phyloP scores from a whole-genome alignment of 352 stramenopile genomes.

The Phytopythium delawarense region DNA sequence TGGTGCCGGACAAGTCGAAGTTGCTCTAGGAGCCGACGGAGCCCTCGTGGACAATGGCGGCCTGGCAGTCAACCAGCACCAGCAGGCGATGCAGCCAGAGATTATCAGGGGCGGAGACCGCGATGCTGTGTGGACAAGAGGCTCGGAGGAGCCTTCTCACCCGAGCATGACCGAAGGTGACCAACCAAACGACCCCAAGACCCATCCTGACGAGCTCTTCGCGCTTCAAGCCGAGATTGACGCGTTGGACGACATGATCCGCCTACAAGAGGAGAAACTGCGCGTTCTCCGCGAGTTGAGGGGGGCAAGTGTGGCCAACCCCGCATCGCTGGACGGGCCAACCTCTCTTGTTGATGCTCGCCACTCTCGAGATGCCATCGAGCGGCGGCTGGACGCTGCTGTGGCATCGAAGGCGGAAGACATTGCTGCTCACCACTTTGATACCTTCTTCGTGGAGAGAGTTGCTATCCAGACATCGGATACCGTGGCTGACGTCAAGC shows the following conservation, averaged over 20 bases:
- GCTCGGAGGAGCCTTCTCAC: neutral
- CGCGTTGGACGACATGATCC: slow-evolving; percentile 34
- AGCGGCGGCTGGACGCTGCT: slow-evolving; percentile 18
- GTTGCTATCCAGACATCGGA: slow-evolving; percentile 6
- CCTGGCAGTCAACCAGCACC: neutral
- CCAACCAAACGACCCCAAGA: too few species aligned
- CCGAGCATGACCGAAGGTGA: too few species aligned
- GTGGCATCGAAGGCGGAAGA: slow-evolving; percentile 1
- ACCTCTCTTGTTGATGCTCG: neutral
- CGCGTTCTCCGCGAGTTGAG: slow-evolving; percentile 27
- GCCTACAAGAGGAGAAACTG: slow-evolving; percentile 38
- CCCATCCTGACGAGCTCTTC: slow-evolving; percentile 1
- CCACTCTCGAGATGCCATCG: slow-evolving; percentile 11
- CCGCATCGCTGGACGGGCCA: neutral
- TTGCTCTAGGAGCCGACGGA: slow-evolving; percentile 12
- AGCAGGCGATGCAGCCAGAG: neutral
- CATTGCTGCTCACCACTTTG: slow-evolving; percentile 16
- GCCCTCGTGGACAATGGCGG: neutral
- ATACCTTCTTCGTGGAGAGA: slow-evolving; percentile 41
- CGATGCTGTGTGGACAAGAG: neutral
- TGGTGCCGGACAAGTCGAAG: slow-evolving; percentile 7
- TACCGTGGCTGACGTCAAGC: slow-evolving; percentile 34
- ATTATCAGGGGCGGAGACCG: neutral
- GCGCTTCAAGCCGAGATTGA: slow-evolving; percentile 26
- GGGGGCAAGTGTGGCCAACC: slow-evolving; percentile 11